Conservation (phyloP, 345 rosid species). For the Moricandia arvensis region DNA sequence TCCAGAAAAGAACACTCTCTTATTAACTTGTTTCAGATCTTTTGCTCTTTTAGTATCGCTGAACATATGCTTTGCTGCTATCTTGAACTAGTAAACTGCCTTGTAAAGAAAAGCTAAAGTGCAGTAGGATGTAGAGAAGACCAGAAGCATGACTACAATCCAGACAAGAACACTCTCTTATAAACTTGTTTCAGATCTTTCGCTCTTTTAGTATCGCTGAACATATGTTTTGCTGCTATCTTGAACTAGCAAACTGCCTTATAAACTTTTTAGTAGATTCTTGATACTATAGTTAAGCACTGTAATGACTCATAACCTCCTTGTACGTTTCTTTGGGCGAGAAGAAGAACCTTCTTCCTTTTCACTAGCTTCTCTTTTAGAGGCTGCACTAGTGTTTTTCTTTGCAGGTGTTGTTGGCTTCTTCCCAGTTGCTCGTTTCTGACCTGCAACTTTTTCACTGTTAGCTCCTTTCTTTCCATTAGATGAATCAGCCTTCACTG, state of each 20-base stretch:
- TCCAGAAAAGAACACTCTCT: conserved; percentile 12
- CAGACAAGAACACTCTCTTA: too few relatives aligned
- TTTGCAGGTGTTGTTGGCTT: conserved; percentile 23
- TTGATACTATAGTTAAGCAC: neutral
- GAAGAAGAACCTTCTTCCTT: conserved; percentile 34
- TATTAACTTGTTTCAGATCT: conserved; percentile 20
- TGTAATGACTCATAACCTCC: conserved; percentile 34
- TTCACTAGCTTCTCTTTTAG: conserved; percentile 40
- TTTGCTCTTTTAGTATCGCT: neutral
- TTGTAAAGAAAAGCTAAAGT: too few relatives aligned
- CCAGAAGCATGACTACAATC: too few relatives aligned
- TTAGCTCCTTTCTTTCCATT: conserved; percentile 36
- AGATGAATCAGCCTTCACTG: conserved; percentile 35
- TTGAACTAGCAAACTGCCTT: neutral
- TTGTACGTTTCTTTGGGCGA: conserved; percentile 45
- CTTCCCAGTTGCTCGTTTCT: conserved; percentile 33
- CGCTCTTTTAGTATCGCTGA: too few relatives aligned
- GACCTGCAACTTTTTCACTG: conserved; percentile 20
- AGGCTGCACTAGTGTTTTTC: conserved; percentile 16
- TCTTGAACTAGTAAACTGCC: too few relatives aligned
- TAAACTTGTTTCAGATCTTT: too few relatives aligned
- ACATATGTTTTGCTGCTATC: neutral
- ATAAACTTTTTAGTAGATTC: neutral
- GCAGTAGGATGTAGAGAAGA: too few relatives aligned
- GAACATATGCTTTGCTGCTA: too few relatives aligned